phyloP scores from a whole-genome alignment of 345 rosid genomes.

The Hibiscus syriacus region DNA sequence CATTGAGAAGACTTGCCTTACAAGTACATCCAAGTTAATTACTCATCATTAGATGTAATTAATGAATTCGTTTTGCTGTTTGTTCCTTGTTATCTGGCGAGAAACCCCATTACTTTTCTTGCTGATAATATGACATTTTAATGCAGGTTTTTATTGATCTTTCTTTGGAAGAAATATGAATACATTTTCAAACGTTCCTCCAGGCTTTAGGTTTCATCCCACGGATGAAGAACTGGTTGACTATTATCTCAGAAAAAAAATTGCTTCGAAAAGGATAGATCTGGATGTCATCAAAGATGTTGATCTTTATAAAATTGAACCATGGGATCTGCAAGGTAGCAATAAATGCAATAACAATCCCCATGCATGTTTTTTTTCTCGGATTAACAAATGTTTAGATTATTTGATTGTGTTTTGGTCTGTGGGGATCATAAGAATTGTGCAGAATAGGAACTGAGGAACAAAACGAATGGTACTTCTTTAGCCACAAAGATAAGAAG shows the following conservation, averaged over 20 bases:
- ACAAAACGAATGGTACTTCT: conserved; percentile 96
- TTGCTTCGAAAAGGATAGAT: conserved; percentile 60
- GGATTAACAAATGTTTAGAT: not conserved
- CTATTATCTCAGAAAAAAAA: conserved; percentile 59
- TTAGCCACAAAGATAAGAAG: conserved; percentile 97
- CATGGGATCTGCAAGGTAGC: conserved; percentile 76
- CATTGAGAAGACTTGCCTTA: conserved; percentile 14
- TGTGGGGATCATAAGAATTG: conserved; percentile 37
- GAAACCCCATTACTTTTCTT: not conserved
- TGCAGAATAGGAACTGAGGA: conserved; percentile 86
- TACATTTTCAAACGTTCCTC: conserved; percentile 59
- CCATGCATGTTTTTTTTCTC: not conserved
- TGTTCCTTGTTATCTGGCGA: not conserved
- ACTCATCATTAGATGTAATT: not conserved
- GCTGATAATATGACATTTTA: not conserved
- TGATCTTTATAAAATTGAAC: conserved; percentile 76
- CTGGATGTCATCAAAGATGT: conserved; percentile 69
- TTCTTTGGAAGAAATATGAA: conserved; percentile 29
- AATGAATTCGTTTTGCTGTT: not conserved
- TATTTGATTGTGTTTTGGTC: not conserved
- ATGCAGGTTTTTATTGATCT: conserved; percentile 24
- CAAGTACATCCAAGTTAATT: conserved; percentile 4
- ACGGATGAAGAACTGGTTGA: conserved; percentile 82
- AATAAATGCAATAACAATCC: not conserved
- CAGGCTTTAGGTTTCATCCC: conserved; percentile 78